A percentile compares a stretch with the other conserved stretches of the same genome.
These are phyloP conservation scores for Pseudozyma tsukubaensis DNA, from an alignment of 1,284 basidiomycete genomes.

Conservation along the genomic window DNA sequence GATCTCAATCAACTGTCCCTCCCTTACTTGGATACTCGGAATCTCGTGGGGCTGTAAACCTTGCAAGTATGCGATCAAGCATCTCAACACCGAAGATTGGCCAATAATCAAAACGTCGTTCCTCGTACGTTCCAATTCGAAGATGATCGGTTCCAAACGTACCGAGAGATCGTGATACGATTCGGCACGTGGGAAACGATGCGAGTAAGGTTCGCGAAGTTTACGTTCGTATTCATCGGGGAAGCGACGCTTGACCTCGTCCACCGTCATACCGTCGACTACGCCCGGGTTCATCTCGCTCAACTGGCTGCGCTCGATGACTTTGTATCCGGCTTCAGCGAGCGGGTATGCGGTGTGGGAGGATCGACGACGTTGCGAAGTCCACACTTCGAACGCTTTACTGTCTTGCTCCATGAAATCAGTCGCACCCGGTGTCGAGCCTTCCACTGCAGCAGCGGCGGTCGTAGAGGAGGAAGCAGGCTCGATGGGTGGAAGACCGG, in stretches of 20 bases:
- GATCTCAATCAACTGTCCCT: conserved; percentile 67
- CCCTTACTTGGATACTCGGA: conserved; percentile 86
- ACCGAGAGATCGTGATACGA: conserved; percentile 84
- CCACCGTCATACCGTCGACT: conserved; percentile 87
- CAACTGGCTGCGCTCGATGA: conserved; percentile 95
- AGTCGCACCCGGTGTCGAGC: conserved; percentile 22
- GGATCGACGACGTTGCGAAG: conserved; percentile 88
- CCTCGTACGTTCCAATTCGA: conserved; percentile 83
- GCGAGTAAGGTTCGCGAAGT: conserved; percentile 90
- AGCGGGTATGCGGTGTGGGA: conserved; percentile 97
- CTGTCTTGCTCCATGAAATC: conserved; percentile 41
- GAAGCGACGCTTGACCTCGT: conserved; percentile 88
- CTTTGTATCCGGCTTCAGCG: conserved; percentile 75
- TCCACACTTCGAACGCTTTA: conserved; percentile 82
- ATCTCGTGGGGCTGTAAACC: conserved; percentile 96
- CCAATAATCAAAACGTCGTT: conserved; percentile 76
- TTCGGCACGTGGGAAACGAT: conserved; percentile 73
- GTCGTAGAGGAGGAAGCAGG: neutral
- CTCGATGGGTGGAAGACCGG: conserved; percentile 29
- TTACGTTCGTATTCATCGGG: conserved; percentile 95
- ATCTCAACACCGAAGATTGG: conserved; percentile 96
- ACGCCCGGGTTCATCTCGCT: conserved; percentile 90
- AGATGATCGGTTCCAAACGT: conserved; percentile 80
- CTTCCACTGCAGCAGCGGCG: neutral
- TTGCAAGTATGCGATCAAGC: conserved; percentile 77